Conservation (phyloP, 371 early-diverging fungal species). For the Mucor plumbeus region DNA sequence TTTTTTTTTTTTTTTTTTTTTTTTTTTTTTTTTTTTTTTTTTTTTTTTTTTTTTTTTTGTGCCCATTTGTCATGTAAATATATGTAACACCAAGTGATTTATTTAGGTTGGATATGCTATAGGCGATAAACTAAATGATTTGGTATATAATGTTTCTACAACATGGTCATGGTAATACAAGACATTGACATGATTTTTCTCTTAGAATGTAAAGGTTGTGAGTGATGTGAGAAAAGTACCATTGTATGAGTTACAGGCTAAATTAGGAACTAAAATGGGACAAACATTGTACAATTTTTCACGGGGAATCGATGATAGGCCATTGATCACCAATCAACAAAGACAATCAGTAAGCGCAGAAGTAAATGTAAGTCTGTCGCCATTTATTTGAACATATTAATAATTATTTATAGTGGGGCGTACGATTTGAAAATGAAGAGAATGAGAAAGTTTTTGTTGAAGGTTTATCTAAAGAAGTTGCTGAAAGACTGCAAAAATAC, state of each 20-base stretch:
- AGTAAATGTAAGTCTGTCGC: slow-evolving; percentile 46
- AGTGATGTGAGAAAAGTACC: slow-evolving; percentile 55
- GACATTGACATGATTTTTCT: neutral
- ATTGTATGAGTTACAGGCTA: slow-evolving; percentile 52
- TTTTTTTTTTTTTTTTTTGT: neutral
- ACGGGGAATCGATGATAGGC: slow-evolving; percentile 80
- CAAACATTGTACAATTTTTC: slow-evolving; percentile 63
- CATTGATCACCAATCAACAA: slow-evolving; percentile 60
- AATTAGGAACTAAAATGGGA: slow-evolving; percentile 79
- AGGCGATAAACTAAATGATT: slow-evolving; percentile 42
- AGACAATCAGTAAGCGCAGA: slow-evolving; percentile 83
- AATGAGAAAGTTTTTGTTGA: slow-evolving; percentile 66
- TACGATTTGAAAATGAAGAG: slow-evolving; percentile 73
- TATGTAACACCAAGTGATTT: neutral
- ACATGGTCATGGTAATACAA: neutral
- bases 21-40: neutral
- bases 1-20: neutral
- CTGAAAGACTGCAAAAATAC: slow-evolving; percentile 53
- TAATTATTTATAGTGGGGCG: slow-evolving; percentile 68
- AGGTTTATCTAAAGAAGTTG: slow-evolving; percentile 59
- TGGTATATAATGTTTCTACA: slow-evolving; percentile 25
- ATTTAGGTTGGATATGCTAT: slow-evolving; percentile 54
- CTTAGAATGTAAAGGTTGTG: slow-evolving; percentile 54
- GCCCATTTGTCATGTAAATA: too few relatives aligned
- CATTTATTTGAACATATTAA: too few relatives aligned